Evolutionary conservation across 208 protist genomes (phyloP).

Genomic region (Trichomonas tenax): DNA sequence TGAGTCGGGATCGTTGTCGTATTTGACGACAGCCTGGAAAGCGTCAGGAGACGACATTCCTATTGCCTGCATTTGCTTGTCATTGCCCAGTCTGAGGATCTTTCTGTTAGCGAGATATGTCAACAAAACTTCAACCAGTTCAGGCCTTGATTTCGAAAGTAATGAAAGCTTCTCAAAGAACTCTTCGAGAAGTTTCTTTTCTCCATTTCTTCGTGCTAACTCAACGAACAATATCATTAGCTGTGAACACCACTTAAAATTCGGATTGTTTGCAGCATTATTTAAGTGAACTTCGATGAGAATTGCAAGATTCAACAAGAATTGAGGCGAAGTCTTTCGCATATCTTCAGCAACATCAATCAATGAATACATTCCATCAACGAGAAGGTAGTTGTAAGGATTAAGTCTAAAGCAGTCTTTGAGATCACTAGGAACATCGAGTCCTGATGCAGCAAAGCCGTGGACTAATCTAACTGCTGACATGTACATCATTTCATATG

Average conservation of each 20-base stretch:
- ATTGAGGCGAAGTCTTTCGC: neutral
- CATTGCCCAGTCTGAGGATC: neutral
- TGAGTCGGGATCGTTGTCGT: neutral
- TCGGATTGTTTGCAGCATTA: neutral
- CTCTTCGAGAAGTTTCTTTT: neutral
- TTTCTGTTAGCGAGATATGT: neutral
- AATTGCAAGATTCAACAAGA: neutral
- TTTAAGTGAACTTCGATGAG: neutral
- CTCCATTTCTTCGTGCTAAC: neutral
- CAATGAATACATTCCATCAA: neutral
- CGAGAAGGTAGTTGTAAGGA: neutral
- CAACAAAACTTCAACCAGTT: neutral
- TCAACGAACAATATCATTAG: neutral
- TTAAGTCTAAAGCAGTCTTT: neutral
- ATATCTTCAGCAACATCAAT: neutral
- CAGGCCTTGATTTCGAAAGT: neutral
- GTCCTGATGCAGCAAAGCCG: neutral
- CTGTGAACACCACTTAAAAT: neutral
- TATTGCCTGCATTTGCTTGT: neutral
- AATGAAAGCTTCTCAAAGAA: neutral
- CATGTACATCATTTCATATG: neutral
- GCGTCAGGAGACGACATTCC: neutral
- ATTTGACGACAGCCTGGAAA: neutral
- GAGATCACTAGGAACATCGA: neutral
- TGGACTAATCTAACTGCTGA: neutral